Conservation (phyloP, 176 grass and related monocot genomes). For the Eleusine coracana region DNA sequence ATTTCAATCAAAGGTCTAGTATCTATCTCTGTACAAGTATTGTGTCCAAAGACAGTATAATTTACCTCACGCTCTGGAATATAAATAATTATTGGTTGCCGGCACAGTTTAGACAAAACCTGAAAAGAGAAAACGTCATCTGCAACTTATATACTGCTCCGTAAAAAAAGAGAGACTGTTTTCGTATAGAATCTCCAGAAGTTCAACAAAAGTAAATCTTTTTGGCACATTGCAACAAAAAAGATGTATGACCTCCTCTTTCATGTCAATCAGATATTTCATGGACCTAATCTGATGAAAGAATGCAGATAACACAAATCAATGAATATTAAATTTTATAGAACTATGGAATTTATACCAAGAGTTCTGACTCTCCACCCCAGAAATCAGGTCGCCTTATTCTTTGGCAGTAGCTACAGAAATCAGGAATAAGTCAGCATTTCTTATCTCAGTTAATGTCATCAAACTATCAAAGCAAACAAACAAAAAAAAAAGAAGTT, state of each 20-base stretch:
- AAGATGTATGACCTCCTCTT: conserved; percentile 21
- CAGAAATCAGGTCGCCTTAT: conserved; percentile 88
- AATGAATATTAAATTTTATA: conserved; percentile 20
- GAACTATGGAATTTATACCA: conserved; percentile 56
- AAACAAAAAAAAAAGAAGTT: not conserved
- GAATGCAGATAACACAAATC: conserved; percentile 5
- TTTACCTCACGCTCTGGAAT: conserved; percentile 91
- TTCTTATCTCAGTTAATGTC: conserved; percentile 9
- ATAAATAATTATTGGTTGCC: conserved; percentile 83
- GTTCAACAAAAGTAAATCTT: conserved; percentile 16
- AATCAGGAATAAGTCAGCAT: conserved; percentile 30
- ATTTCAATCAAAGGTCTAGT: conserved; percentile 7
- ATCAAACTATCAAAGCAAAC: not conserved
- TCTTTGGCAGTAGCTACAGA: conserved; percentile 87
- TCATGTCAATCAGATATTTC: not conserved
- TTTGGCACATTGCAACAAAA: not conserved
- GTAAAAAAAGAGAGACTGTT: conserved; percentile 15
- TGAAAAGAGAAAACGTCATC: conserved; percentile 40
- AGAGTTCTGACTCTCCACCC: conserved; percentile 92
- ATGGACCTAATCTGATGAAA: conserved; percentile 31
- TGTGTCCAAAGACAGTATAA: conserved; percentile 14
- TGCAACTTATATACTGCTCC: conserved; percentile 27
- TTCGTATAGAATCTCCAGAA: conserved; percentile 29
- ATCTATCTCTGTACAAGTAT: not conserved
- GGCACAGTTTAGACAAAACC: conserved; percentile 82